Evolutionary conservation across 805 yeast genomes (phyloP).

Genomic region (Aciculoconidium aculeatum): DNA sequence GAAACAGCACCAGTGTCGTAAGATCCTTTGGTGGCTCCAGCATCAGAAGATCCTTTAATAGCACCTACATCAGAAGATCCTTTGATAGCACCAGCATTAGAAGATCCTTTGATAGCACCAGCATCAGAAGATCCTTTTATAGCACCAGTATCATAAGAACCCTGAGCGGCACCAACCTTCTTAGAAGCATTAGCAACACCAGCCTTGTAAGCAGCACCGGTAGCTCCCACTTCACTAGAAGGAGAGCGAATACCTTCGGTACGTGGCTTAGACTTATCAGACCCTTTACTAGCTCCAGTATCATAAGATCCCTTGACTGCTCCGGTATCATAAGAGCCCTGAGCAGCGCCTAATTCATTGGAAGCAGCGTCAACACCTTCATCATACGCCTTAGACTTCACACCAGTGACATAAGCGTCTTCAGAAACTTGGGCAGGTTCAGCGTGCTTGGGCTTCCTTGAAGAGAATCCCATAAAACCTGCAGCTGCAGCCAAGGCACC

Average conservation of each 20-base stretch:
- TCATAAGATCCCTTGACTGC: constrained; percentile 4
- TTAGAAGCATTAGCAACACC: constrained; percentile 5
- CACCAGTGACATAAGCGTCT: constrained; percentile 1
- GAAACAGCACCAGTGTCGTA: constrained; percentile 6
- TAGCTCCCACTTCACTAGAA: constrained; percentile 5
- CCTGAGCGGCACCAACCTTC: too few species aligned
- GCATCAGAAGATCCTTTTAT: constrained; percentile 6
- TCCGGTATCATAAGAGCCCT: constrained; percentile 1
- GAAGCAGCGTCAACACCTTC: constrained; percentile 4
- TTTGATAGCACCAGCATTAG: constrained; percentile 4
- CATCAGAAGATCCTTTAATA: constrained; percentile 6
- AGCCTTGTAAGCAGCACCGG: constrained; percentile 6
- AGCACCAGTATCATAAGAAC: constrained; percentile 8
- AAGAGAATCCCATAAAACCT: too few species aligned
- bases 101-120: constrained; percentile 5
- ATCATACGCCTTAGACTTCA: constrained; percentile 5
- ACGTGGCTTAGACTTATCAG: constrained; percentile 6
- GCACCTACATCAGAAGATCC: constrained; percentile 6
- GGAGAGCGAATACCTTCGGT: constrained; percentile 4
- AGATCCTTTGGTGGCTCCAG: constrained; percentile 6
- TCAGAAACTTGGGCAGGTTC: too few species aligned
- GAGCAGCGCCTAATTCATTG: not conserved
- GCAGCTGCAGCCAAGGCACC: constrained; percentile 8
- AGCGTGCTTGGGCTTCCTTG: not conserved
- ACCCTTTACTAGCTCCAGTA: too few species aligned